Conservation (phyloP, 2,329 filamentous ascomycete genomes). For the Fusarium haematococcum region DNA sequence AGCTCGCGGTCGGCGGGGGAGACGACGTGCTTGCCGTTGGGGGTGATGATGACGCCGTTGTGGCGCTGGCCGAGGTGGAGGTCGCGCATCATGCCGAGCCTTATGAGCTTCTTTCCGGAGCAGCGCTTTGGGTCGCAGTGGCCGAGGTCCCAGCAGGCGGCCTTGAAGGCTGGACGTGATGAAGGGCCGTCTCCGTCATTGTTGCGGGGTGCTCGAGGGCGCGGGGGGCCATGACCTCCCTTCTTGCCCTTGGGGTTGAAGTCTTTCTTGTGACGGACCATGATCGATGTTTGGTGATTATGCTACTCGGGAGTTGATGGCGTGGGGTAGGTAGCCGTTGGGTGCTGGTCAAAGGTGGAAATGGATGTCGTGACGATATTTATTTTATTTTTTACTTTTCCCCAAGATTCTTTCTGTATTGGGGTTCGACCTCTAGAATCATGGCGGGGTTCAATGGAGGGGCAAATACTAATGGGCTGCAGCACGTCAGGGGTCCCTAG, state of each 20-base stretch:
- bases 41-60: constrained; percentile 91
- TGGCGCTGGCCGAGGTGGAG: constrained; percentile 93
- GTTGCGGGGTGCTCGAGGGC: constrained; percentile 60
- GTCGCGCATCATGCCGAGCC: constrained; percentile 91
- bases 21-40: constrained; percentile 88
- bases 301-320: neutral
- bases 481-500: constrained; percentile 15
- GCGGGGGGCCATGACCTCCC: constrained; percentile 66
- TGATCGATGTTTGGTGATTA: constrained; percentile 51
- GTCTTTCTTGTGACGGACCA: constrained; percentile 98
- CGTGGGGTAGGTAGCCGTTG: neutral
- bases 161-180: constrained; percentile 76
- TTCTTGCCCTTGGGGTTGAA: constrained; percentile 79
- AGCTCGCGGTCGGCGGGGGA: constrained; percentile 85
- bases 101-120: constrained; percentile 94
- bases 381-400: constrained; percentile 9
- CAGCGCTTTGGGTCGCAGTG: constrained; percentile 98
- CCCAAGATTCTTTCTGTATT: constrained; percentile 12
- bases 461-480: constrained; percentile 15
- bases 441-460: constrained; percentile 38
- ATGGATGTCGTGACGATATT: constrained; percentile 5
- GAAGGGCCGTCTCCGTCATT: constrained; percentile 46
- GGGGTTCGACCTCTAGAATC: neutral
- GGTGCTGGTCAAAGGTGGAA: neutral
- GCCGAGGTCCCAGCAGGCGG: constrained; percentile 96